Evolutionary conservation across 1,284 basidiomycete species (phyloP).

Genomic region (Tilletia horrida): DNA sequence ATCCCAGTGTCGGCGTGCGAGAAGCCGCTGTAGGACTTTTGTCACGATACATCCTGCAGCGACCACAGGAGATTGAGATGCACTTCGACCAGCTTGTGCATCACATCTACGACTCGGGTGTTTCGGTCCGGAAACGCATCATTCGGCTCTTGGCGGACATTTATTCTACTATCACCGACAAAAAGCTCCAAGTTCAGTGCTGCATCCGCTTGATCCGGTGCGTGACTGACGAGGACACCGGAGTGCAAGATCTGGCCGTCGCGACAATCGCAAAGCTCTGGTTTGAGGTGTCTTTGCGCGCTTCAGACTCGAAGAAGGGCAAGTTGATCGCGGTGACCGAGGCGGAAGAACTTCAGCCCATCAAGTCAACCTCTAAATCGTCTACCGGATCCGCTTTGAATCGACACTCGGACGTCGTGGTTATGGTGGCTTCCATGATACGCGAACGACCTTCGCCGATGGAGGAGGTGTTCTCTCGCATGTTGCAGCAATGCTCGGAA

Average conservation of each 20-base stretch:
- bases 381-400: background rate
- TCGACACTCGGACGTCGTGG: constrained; percentile 62
- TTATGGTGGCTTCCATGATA: constrained; percentile 76
- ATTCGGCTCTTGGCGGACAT: constrained; percentile 85
- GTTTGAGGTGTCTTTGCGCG: constrained; percentile 60
- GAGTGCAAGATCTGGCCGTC: constrained; percentile 78
- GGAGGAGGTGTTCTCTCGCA: constrained; percentile 72
- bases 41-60: constrained; percentile 87
- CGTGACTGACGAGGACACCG: constrained; percentile 86
- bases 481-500: constrained; percentile 36
- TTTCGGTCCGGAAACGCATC: constrained; percentile 87
- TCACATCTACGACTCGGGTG: constrained; percentile 85
- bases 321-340: background rate
- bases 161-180: constrained; percentile 65
- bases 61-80: constrained; percentile 74
- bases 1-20: constrained; percentile 85
- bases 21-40: constrained; percentile 93
- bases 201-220: constrained; percentile 76
- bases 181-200: constrained; percentile 71
- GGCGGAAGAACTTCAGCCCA: background rate
- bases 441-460: constrained; percentile 76
- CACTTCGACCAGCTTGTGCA: constrained; percentile 82
- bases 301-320: constrained; percentile 12
- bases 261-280: constrained; percentile 85
- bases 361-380: background rate